These are phyloP conservation scores for Diplodia sapinea DNA, from an alignment of 2,329 filamentous ascomycete species.

Conservation along the genomic window DNA sequence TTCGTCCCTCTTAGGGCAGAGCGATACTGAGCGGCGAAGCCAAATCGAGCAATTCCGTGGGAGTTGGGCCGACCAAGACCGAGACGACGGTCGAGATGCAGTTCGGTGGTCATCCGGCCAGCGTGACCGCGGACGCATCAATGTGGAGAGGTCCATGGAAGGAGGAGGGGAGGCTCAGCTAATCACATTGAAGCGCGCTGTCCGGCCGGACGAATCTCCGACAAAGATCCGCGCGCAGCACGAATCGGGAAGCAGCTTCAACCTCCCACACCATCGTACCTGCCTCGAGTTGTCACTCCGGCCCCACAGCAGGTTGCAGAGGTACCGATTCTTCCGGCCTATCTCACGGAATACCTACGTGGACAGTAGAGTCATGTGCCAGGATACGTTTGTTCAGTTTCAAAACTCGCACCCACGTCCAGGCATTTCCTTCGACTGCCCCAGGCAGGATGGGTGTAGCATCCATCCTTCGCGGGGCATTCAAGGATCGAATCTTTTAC, in stretches of 20 bases:
- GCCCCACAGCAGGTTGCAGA: too few relatives aligned
- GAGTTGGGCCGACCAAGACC: neutral
- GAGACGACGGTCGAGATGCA: neutral
- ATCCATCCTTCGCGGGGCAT: too few relatives aligned
- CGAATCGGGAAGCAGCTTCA: slow-evolving; percentile 19
- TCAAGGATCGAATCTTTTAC: too few relatives aligned
- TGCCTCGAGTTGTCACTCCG: neutral
- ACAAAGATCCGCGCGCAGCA: slow-evolving; percentile 15
- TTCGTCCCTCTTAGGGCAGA: neutral
- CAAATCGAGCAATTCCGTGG: neutral
- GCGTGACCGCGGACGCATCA: neutral
- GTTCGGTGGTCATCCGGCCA: neutral
- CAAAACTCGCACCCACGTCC: too few relatives aligned
- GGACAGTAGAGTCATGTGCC: too few relatives aligned
- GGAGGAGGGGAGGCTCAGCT: neutral
- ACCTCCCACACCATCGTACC: neutral
- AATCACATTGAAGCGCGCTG: neutral
- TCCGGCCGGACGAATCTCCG: slow-evolving; percentile 17
- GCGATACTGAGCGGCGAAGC: neutral
- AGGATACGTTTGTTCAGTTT: too few relatives aligned
- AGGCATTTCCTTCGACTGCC: too few relatives aligned
- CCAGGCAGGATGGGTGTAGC: too few relatives aligned
- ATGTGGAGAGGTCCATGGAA: neutral
- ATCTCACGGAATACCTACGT: too few relatives aligned
- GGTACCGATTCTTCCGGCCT: too few relatives aligned